Conservation (phyloP, 176 grass and related monocot species). For the Carex cristatella region DNA sequence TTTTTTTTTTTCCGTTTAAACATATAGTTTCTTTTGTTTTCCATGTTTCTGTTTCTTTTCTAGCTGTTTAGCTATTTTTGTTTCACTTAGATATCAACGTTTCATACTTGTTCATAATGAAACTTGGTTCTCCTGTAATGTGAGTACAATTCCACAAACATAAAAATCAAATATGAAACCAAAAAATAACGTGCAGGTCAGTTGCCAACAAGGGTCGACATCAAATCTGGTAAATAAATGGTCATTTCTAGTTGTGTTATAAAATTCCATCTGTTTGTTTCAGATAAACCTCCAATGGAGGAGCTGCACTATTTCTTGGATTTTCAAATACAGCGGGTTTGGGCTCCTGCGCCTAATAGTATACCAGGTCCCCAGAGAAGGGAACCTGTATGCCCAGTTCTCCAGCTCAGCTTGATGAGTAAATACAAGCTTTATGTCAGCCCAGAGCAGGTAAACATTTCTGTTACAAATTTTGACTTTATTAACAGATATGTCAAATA, state of each 20-base stretch:
- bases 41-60: neutral
- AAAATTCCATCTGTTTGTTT: slow-evolving; percentile 24
- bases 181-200: neutral
- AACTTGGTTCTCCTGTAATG: neutral
- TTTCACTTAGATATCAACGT: neutral
- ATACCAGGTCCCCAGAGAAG: slow-evolving; percentile 81
- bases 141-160: neutral
- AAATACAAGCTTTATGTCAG: slow-evolving; percentile 80
- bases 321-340: slow-evolving; percentile 80
- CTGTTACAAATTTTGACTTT: neutral
- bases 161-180: neutral
- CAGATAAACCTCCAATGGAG: slow-evolving; percentile 96
- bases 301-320: slow-evolving; percentile 98
- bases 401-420: slow-evolving; percentile 96
- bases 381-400: slow-evolving; percentile 84
- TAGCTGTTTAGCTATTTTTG: neutral
- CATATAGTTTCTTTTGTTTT: neutral
- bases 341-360: slow-evolving; percentile 75
- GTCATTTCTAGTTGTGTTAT: slow-evolving; percentile 18
- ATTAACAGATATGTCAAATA: neutral
- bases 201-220: neutral
- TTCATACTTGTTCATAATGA: neutral
- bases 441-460: slow-evolving; percentile 78
- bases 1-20: neutral
- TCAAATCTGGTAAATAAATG: slow-evolving; percentile 9